These are phyloP conservation scores for Corinectria fuckeliana DNA, from an alignment of 2,329 filamentous ascomycete genomes.

Conservation along the genomic window DNA sequence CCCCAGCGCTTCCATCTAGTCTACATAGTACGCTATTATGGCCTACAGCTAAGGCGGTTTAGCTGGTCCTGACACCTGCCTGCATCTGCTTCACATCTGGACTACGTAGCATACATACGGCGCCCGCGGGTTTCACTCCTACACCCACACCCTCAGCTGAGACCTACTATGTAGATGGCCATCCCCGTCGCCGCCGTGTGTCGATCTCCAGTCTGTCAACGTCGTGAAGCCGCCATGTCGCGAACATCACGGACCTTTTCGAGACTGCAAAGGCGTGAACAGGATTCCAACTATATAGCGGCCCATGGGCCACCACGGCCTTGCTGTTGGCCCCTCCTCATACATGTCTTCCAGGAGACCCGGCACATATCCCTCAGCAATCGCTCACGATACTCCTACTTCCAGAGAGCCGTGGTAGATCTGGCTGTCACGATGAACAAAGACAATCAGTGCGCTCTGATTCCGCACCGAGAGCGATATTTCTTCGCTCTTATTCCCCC, in stretches of 20 bases:
- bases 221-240: not conserved
- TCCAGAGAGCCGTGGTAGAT: slow-evolving; percentile 7
- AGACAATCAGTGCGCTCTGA: slow-evolving; percentile 25
- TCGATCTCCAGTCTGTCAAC: slow-evolving; percentile 4
- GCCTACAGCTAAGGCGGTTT: slow-evolving; percentile 12
- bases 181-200: not conserved
- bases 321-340: not conserved
- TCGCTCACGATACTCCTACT: not conserved
- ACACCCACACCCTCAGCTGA: not conserved
- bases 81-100: slow-evolving; percentile 6
- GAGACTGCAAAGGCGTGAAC: not conserved
- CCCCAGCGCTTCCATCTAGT: not conserved
- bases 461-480: slow-evolving; percentile 21
- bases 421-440: slow-evolving; percentile 10
- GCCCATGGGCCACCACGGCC: not conserved
- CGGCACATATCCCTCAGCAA: not conserved
- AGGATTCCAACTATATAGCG: slow-evolving; percentile 2
- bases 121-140: not conserved
- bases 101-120: no score
- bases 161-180: not conserved
- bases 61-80: slow-evolving; percentile 14
- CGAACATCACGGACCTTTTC: slow-evolving; percentile 1
- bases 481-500: slow-evolving; percentile 18
- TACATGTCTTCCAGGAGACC: not conserved
- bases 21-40: not conserved